A percentile compares a stretch with the other conserved stretches of the same genome.
These are phyloP conservation scores for Oryza meridionalis DNA, from an alignment of 176 grass and related monocot species.

Conservation along the genomic window DNA sequence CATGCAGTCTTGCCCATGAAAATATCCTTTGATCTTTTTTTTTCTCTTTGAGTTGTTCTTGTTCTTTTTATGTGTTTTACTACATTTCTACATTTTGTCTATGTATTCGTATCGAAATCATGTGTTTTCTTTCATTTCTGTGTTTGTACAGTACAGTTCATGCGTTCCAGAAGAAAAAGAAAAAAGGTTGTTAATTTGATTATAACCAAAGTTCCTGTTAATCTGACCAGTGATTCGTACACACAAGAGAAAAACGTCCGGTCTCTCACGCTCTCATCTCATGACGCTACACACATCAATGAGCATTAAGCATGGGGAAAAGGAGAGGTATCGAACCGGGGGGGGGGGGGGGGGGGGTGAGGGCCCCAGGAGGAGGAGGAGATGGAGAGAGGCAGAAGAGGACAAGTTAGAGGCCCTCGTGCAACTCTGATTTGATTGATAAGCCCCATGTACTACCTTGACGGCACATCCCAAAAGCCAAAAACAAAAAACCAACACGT, in stretches of 20 bases:
- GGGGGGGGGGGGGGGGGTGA: neutral
- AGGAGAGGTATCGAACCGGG: constrained; percentile 9
- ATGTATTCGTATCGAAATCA: no score
- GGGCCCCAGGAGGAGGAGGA: neutral
- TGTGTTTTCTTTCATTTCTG: no score
- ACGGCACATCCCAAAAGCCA: constrained; percentile 15
- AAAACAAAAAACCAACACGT: neutral
- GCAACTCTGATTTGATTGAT: constrained; percentile 63
- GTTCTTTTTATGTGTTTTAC: no score
- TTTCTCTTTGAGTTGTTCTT: no score
- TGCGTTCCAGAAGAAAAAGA: no score
- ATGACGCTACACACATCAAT: neutral
- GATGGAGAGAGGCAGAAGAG: constrained; percentile 16
- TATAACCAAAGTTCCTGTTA: neutral
- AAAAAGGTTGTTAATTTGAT: neutral
- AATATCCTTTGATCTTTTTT: no score
- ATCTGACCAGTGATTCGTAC: constrained; percentile 17
- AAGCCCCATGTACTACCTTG: constrained; percentile 13
- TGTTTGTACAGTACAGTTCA: no score
- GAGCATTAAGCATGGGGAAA: constrained; percentile 17
- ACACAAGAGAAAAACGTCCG: neutral
- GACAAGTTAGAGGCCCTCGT: constrained; percentile 58
- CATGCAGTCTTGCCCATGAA: no score
- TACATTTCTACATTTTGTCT: no score
- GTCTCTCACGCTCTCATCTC: neutral